Evolutionary conservation across 2,329 filamentous ascomycete species (phyloP).

Genomic region (Fusarium acutatum): DNA sequence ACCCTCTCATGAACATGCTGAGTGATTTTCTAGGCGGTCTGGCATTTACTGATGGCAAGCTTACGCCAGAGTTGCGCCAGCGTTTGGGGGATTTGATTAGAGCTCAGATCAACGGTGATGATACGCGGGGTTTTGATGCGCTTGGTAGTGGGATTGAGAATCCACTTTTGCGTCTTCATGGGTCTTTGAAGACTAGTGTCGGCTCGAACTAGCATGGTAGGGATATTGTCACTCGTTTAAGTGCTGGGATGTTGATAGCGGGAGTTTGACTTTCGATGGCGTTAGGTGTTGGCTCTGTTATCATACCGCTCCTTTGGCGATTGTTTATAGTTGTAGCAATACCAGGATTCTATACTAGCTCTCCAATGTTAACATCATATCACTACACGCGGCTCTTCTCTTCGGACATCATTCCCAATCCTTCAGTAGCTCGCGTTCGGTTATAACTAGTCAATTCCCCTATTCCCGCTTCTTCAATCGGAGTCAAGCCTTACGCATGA

Average conservation of each 20-base stretch:
- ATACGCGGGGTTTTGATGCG: background rate
- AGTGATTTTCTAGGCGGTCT: background rate
- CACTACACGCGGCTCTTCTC: background rate
- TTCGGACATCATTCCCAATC: background rate
- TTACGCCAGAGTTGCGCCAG: background rate
- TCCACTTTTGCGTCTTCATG: background rate
- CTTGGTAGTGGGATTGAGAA: slow-evolving; percentile 3
- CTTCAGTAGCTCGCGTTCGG: background rate
- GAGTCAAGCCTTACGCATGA: background rate
- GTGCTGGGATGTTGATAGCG: background rate
- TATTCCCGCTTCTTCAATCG: background rate
- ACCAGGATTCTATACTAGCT: background rate
- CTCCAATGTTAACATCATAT: background rate
- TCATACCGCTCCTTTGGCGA: background rate
- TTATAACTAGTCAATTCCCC: background rate
- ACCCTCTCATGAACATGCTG: slow-evolving; percentile 5
- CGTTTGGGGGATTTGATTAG: background rate
- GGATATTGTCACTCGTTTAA: background rate
- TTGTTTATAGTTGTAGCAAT: background rate
- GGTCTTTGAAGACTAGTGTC: background rate
- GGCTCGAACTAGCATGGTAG: background rate
- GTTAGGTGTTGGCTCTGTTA: background rate
- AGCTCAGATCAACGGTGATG: background rate
- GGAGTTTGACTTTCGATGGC: background rate
- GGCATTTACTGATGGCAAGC: background rate